These are phyloP conservation scores for Xylaria sp. DNA, from an alignment of 495 filamentous ascomycete species.

Conservation along the genomic window DNA sequence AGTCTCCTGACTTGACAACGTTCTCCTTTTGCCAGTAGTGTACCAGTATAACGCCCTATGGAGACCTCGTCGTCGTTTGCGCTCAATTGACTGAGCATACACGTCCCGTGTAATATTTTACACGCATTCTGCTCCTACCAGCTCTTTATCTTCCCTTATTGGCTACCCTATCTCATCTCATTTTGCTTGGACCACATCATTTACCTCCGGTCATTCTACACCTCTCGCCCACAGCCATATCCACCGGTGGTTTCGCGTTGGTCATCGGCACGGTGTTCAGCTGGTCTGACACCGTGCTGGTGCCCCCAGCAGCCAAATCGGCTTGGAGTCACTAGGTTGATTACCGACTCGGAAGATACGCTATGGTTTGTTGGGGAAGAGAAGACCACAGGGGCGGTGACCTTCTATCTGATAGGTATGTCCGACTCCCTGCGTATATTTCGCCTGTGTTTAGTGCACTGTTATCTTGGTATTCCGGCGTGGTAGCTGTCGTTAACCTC, in stretches of 20 bases:
- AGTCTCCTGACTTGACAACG: neutral
- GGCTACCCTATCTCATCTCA: neutral
- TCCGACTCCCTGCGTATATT: neutral
- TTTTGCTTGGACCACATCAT: neutral
- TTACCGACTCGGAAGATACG: neutral
- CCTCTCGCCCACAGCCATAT: neutral
- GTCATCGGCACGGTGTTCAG: neutral
- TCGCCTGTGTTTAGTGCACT: neutral
- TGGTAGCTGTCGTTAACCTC: neutral
- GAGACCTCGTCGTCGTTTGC: conserved; percentile 8
- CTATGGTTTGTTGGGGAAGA: neutral
- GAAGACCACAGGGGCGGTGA: too few relatives aligned
- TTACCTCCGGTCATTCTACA: neutral
- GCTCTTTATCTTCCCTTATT: neutral
- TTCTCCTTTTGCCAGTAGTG: neutral
- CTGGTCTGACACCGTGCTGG: neutral
- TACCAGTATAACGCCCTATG: too few relatives aligned
- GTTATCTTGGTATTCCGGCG: neutral
- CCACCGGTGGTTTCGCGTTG: neutral
- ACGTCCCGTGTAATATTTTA: conserved; percentile 18
- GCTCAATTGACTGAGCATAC: conserved; percentile 6
- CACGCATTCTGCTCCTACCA: neutral
- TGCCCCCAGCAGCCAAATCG: neutral
- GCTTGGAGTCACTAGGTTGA: neutral
- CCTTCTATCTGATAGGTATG: neutral